These are phyloP conservation scores for Ceratocystis harringtonii DNA, from an alignment of 2,329 filamentous ascomycete species.

Conservation along the genomic window DNA sequence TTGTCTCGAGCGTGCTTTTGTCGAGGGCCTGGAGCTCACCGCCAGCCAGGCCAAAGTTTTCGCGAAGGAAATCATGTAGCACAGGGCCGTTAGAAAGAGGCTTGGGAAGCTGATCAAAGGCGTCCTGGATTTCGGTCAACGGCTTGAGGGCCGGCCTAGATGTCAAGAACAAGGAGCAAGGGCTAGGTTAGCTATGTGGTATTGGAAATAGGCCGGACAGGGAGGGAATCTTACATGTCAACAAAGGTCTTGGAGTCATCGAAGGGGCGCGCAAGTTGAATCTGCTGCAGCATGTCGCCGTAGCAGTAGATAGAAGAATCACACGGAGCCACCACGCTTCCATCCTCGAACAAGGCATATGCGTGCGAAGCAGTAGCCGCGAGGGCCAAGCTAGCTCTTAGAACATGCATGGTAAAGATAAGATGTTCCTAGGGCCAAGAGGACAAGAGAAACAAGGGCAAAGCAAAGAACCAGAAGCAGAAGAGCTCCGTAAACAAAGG, in stretches of 20 bases:
- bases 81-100: conserved; percentile 49
- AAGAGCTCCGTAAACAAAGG: not conserved
- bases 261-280: conserved; percentile 50
- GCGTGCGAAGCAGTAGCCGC: conserved; percentile 9
- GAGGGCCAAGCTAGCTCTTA: not conserved
- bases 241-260: conserved; percentile 57
- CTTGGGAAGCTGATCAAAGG: conserved; percentile 43
- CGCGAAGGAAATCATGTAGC: conserved; percentile 45
- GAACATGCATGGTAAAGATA: not conserved
- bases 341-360: conserved; percentile 41
- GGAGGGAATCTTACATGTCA: conserved; percentile 38
- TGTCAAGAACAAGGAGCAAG: not conserved
- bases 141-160: conserved; percentile 43
- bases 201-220: not conserved
- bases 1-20: conserved; percentile 35
- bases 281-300: conserved; percentile 45
- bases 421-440: no score
- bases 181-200: conserved; percentile 10
- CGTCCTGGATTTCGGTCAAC: conserved; percentile 43
- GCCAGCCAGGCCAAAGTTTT: conserved; percentile 48
- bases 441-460: not conserved
- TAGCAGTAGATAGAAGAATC: conserved; percentile 54
- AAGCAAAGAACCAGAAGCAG: not conserved
- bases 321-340: conserved; percentile 46
- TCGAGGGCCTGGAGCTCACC: conserved; percentile 44